Evolutionary conservation across 306 rosid genomes (phyloP), one percentile per base, ranked within the genome.

Genomic region (Adenanthera pavonina): DNA sequence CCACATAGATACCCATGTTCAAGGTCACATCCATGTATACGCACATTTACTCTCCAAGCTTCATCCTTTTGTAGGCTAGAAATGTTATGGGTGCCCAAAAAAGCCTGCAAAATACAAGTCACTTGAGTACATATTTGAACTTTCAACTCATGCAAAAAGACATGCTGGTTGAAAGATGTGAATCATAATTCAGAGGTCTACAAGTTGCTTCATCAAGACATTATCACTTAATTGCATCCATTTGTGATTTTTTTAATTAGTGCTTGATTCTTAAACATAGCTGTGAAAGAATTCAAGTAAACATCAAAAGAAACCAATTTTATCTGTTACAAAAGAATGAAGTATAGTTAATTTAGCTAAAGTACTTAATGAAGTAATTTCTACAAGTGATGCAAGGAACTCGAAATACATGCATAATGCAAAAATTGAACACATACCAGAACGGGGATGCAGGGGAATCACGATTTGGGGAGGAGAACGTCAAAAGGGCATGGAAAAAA

Each of bases 11-110:
- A 95, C 77, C 99, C 99, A 81, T 93, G 92, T 76, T 93, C 96
- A 67, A 92, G 97, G 86, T 95, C 99, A 76, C 94, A 91, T 75
- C 99, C 98, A 83, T 95, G 99, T 80, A 95, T 91, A 52, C 91
- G 86, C 57, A 95, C 97, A 86, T 95, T 93, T 72, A 93, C 99
- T 76, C 94, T 95, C 99, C 98, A 95, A 1, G 99, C 98, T 88
- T 93, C 98, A 59, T 95, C 99, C 82, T 90, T 93, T 56, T 95
- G 94, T 72, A 59, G 69, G 88, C 89, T 89, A 51, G 97, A 92
- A 51, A 93, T 94, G 74, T 95, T 95, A 74, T 95, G 98, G 16
- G 99, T 92, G 46, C 99, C 97, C 8, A 97, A 90, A 84, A 95
- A 95, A 74, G 94, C 92, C 99, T 95, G 88, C 11, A 47, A 84